phyloP scores from a whole-genome alignment of 2,329 filamentous ascomycete species.

The Colletotrichum costaricense region DNA sequence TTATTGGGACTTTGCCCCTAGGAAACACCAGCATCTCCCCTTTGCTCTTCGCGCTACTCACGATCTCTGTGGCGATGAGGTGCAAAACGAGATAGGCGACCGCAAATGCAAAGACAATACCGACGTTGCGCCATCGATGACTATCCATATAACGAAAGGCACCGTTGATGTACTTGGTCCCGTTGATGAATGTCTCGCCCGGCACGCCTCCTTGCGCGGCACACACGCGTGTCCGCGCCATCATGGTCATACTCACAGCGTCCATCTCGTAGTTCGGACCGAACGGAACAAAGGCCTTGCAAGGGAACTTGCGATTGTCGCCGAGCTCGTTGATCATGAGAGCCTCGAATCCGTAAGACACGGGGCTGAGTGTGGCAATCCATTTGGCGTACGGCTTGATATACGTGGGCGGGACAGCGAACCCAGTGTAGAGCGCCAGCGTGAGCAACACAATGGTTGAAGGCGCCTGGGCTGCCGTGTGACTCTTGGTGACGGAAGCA shows the following conservation, averaged over 20 bases:
- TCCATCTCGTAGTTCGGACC: slow-evolving; percentile 36
- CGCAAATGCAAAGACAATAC: slow-evolving; percentile 22
- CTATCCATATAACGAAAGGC: slow-evolving; percentile 17
- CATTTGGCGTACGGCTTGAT: slow-evolving; percentile 16
- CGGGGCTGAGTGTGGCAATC: slow-evolving; percentile 28
- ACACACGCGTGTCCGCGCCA: slow-evolving; percentile 16
- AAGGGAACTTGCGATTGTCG: slow-evolving; percentile 21
- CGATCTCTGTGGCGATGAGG: slow-evolving; percentile 24
- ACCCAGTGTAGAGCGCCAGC: slow-evolving; percentile 24
- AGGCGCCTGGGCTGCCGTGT: slow-evolving; percentile 24
- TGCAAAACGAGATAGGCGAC: slow-evolving; percentile 12
- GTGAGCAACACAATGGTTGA: slow-evolving; percentile 23
- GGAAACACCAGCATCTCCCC: slow-evolving; percentile 33
- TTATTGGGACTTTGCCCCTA: slow-evolving; percentile 1
- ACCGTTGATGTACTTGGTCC: slow-evolving; percentile 15
- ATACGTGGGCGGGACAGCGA: slow-evolving; percentile 29
- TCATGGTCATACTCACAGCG: not conserved
- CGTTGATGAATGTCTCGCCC: slow-evolving; percentile 17
- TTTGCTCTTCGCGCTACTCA: slow-evolving; percentile 22
- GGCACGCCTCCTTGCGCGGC: slow-evolving; percentile 7
- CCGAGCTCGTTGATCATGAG: slow-evolving; percentile 34
- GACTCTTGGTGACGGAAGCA: slow-evolving; percentile 68
- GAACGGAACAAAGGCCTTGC: slow-evolving; percentile 14
- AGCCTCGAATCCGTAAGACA: slow-evolving; percentile 29
- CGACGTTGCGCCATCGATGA: slow-evolving; percentile 28